Base-by-base conservation (phyloP, 2,329 filamentous ascomycete genomes). In the Thelonectria blattea region DNA sequence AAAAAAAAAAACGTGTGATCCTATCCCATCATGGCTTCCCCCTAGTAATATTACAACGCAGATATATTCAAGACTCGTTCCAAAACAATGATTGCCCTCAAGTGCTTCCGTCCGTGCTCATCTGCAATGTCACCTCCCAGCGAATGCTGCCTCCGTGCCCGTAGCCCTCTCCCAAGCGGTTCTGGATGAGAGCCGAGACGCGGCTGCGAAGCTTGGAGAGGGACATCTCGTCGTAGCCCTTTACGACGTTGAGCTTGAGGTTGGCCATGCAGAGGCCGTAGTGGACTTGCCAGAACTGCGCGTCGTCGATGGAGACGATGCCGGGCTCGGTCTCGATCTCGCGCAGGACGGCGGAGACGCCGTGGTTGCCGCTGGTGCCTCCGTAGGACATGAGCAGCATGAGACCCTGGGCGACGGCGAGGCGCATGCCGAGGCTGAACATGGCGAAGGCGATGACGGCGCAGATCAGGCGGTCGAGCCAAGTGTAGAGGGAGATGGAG, bases 261-360 rank as follows among this genome's bases (percentile, higher is more conserved):
- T 96, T 97, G 9, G 95, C 95, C 90, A 98, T 96, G 72, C 93
- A 96, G 42, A 98, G 82, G 2, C 94, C 93, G 74, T 98, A 97
- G 77, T 99, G 95, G 14, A 97, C 95, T 79, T 99, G 95, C 95
- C 95, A 99, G 76, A 99, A 97, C 73, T 93, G 89, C 2, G 93
- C 94, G 71, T 97, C 93, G 59, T 97, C 92, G 48, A 99, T 88
- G 1, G 85, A 84, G 46, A 85, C 85, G 24, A 98, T 88, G 56
- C 85, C 84, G 2, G 91, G 87, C 69, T 97, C 93, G 1, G 88
- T 84, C 74, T 93, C 89, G 52, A 99, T 93, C 74, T 96, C 92
- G 57, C 86, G 85, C 69, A 97, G 82, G n/a, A 97, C 89, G 20
- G 89, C 88, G 3, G 86, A 83, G 2, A 95, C 88, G 4, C 86